phyloP scores from a whole-genome alignment of 2,329 filamentous ascomycete genomes.

The Apiospora saccharicola region DNA sequence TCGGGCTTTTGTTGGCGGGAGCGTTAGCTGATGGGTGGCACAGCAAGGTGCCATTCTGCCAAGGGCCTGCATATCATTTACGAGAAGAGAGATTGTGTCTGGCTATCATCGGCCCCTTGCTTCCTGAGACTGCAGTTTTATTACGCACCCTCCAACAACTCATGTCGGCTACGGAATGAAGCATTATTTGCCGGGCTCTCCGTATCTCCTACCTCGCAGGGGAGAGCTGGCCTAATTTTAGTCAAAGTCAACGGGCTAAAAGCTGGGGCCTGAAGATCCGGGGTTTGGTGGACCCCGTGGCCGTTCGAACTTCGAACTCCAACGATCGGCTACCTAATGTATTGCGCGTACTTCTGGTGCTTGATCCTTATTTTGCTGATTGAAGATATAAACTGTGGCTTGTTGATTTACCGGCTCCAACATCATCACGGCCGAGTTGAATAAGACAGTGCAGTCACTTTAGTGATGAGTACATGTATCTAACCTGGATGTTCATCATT shows the following conservation, averaged over 20 bases:
- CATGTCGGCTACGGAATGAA: not conserved
- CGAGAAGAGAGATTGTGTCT: not conserved
- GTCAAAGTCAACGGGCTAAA: not conserved
- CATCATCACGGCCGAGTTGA: too few relatives aligned
- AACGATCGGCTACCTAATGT: not conserved
- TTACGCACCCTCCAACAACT: not conserved
- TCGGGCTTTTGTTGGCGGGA: too few relatives aligned
- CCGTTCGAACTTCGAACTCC: not conserved
- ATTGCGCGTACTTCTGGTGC: too few relatives aligned
- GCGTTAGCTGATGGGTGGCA: not conserved
- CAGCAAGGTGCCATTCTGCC: not conserved
- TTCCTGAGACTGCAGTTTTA: not conserved
- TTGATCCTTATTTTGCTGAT: too few relatives aligned
- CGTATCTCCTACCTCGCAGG: not conserved
- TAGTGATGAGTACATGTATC: not conserved
- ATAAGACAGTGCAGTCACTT: too few relatives aligned
- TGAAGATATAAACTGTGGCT: too few relatives aligned
- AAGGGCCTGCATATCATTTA: not conserved
- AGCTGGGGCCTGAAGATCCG: conserved; percentile 2
- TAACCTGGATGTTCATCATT: too few relatives aligned
- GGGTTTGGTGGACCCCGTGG: not conserved
- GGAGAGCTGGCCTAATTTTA: not conserved
- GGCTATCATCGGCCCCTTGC: not conserved
- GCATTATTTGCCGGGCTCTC: not conserved
- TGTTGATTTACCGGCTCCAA: too few relatives aligned